phyloP scores from a whole-genome alignment of 441 rosid genomes.

The Adansonia gregorii region DNA sequence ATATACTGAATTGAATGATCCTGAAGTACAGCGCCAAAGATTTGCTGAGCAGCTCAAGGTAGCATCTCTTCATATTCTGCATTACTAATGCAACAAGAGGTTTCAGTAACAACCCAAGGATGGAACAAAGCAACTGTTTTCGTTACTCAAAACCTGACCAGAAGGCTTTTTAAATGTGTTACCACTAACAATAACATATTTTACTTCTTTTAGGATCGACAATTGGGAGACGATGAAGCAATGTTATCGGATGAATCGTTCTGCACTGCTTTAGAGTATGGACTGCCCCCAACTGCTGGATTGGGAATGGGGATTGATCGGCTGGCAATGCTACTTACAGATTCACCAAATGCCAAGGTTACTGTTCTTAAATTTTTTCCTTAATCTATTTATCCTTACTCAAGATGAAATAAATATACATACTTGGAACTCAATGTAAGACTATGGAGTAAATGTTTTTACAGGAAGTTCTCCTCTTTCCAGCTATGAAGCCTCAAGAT shows the following conservation, averaged over 20 bases:
- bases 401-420: background rate
- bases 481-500: constrained; percentile 78
- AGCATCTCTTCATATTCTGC: background rate
- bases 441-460: background rate
- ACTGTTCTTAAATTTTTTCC: background rate
- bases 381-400: background rate
- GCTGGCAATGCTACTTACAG: constrained; percentile 76
- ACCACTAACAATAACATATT: background rate
- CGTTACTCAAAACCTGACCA: too few relatives aligned
- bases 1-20: constrained; percentile 86
- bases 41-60: constrained; percentile 89
- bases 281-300: constrained; percentile 90
- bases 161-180: too few relatives aligned
- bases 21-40: constrained; percentile 76
- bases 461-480: constrained; percentile 75
- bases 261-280: constrained; percentile 77
- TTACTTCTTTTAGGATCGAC: constrained; percentile 51
- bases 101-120: too few relatives aligned
- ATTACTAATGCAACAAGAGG: background rate
- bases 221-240: constrained; percentile 86
- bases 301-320: constrained; percentile 91
- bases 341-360: constrained; percentile 88
- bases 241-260: constrained; percentile 84
- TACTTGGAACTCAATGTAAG: background rate
- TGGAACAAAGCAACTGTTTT: too few relatives aligned